A percentile compares a stretch with the other conserved stretches of the same genome.
phyloP scores from a whole-genome alignment of 331 rosid species.

The Pyrus hybrid region DNA sequence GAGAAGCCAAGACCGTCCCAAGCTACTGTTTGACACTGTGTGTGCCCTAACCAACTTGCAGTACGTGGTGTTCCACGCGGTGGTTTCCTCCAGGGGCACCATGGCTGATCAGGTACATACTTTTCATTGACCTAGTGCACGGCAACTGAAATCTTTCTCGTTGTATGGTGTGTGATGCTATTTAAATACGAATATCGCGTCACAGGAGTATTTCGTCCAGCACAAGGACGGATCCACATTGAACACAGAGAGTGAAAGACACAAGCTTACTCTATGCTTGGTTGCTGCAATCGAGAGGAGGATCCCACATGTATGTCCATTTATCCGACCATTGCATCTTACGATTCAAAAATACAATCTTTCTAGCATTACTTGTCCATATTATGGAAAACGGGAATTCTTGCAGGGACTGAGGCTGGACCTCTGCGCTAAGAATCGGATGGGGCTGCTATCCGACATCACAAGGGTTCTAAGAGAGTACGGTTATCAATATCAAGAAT shows the following conservation, averaged over 20 bases:
- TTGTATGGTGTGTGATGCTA: not conserved
- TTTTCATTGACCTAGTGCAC: not conserved
- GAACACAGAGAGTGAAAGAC: conserved; percentile 41
- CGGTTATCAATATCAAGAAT: conserved; percentile 54
- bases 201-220: conserved; percentile 48
- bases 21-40: conserved; percentile 70
- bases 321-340: not conserved
- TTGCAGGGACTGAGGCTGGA: conserved; percentile 66
- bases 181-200: not conserved
- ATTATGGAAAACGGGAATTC: not conserved
- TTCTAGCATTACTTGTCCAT: not conserved
- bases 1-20: conserved; percentile 62
- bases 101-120: conserved; percentile 63
- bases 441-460: conserved; percentile 58
- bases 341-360: not conserved
- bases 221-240: conserved; percentile 36
- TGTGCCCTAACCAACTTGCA: conserved; percentile 70
- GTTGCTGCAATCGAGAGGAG: conserved; percentile 81
- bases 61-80: conserved; percentile 80
- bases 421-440: conserved; percentile 38
- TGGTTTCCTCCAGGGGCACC: conserved; percentile 49
- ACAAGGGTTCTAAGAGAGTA: conserved; percentile 62
- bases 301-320: conserved; percentile 51
- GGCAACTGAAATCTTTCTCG: not conserved
- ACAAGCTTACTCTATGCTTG: conserved; percentile 43